Conservation (phyloP, 2,329 filamentous ascomycete species). For the Dothistroma pini region DNA sequence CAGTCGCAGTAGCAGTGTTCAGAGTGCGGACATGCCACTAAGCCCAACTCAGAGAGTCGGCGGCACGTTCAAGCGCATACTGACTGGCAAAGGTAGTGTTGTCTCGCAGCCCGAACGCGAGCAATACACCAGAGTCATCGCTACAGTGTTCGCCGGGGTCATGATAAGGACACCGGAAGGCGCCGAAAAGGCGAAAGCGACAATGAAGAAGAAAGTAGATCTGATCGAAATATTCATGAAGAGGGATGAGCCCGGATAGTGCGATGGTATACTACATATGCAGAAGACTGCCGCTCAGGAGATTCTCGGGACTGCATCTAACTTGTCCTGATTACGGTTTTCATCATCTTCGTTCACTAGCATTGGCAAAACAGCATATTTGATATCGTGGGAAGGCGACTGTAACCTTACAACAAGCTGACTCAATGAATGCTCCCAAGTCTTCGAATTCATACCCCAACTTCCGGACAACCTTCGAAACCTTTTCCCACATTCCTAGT, state of each 20-base stretch:
- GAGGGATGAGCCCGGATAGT: slow-evolving; percentile 25
- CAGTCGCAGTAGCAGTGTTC: background rate
- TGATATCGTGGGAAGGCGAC: no score
- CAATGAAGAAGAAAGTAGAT: slow-evolving; percentile 59
- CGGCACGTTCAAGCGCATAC: slow-evolving; percentile 34
- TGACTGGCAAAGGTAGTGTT: slow-evolving; percentile 39
- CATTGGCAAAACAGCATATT: no score
- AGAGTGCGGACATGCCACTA: slow-evolving; percentile 18
- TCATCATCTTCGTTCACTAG: no score
- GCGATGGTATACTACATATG: background rate
- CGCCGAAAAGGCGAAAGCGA: slow-evolving; percentile 57
- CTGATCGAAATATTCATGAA: slow-evolving; percentile 69
- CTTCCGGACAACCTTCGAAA: no score
- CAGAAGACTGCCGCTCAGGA: no score
- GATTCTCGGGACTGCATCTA: no score
- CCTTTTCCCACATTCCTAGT: no score
- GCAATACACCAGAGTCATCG: slow-evolving; percentile 59
- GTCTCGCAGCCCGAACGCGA: slow-evolving; percentile 51
- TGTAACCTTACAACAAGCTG: no score
- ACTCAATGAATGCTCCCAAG: no score
- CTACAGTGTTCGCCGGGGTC: slow-evolving; percentile 61
- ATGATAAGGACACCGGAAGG: slow-evolving; percentile 54
- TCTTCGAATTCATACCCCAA: no score
- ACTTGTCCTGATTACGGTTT: no score
- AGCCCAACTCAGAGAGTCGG: slow-evolving; percentile 35